Percentiles rank a stretch among this genome's conserved stretches.
These are phyloP conservation scores for Colletotrichum echinochloae DNA, from an alignment of 2,329 filamentous ascomycete species.

Conservation along the genomic window DNA sequence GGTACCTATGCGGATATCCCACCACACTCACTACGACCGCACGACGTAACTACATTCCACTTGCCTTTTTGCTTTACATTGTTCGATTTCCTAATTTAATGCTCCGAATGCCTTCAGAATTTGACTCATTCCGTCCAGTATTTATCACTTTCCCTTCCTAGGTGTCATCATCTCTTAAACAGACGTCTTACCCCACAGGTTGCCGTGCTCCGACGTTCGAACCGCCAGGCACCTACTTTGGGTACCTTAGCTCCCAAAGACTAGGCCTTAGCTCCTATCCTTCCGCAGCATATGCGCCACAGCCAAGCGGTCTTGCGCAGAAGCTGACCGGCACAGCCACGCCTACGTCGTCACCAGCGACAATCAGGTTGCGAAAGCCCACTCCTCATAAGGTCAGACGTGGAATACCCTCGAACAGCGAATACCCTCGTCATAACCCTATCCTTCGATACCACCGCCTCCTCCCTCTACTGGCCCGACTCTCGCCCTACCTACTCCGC, in stretches of 20 bases:
- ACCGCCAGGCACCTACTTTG: slow-evolving; percentile 26
- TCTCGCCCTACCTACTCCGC: slow-evolving; percentile 15
- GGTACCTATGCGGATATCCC: background rate
- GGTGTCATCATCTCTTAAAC: slow-evolving; percentile 3
- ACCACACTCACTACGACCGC: slow-evolving; percentile 25
- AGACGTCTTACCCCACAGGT: background rate
- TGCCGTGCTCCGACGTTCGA: slow-evolving; percentile 10
- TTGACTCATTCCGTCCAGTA: background rate
- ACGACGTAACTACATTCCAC: slow-evolving; percentile 14
- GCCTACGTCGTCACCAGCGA: slow-evolving; percentile 50
- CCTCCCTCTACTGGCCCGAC: slow-evolving; percentile 28
- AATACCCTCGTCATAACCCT: slow-evolving; percentile 33
- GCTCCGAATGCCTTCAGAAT: slow-evolving; percentile 13
- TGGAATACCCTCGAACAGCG: slow-evolving; percentile 40
- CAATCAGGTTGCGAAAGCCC: slow-evolving; percentile 41
- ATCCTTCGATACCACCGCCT: slow-evolving; percentile 22
- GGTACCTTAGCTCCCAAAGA: slow-evolving; percentile 18
- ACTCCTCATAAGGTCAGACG: slow-evolving; percentile 40
- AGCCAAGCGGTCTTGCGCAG: slow-evolving; percentile 35
- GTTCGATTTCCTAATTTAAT: slow-evolving; percentile 20
- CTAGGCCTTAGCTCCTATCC: slow-evolving; percentile 30
- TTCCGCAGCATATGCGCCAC: slow-evolving; percentile 40
- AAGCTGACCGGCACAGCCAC: slow-evolving; percentile 45
- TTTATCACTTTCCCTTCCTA: background rate
- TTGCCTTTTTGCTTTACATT: slow-evolving; percentile 24